Percentiles rank a stretch among this genome's conserved stretches.
Evolutionary conservation across 179 eudicot species (phyloP).

Genomic region (Heliamphora pulchella): DNA sequence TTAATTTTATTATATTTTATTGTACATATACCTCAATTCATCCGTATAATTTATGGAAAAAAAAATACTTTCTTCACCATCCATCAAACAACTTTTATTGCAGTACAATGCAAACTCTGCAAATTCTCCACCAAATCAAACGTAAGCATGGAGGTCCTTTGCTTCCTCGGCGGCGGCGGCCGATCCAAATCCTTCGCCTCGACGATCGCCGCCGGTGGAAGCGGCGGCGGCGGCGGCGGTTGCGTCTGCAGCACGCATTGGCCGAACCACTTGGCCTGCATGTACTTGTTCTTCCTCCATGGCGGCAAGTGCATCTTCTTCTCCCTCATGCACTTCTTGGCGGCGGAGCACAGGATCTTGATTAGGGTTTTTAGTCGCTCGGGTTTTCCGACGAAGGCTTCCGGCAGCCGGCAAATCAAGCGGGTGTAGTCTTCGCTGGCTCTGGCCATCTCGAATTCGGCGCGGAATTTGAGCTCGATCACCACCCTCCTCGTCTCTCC

Average conservation of each 20-base stretch:
- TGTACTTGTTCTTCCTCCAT: conserved; percentile 43
- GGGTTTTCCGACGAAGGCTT: conserved; percentile 29
- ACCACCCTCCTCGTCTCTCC: conserved; percentile 20
- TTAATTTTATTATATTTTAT: too few relatives aligned
- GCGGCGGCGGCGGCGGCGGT: too few relatives aligned
- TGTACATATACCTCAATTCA: too few relatives aligned
- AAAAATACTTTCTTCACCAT: too few relatives aligned
- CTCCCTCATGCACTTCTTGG: conserved; percentile 34
- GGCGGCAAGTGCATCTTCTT: conserved; percentile 37
- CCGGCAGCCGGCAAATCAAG: conserved; percentile 24
- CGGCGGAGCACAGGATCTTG: conserved; percentile 23
- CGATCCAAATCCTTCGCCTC: too few relatives aligned
- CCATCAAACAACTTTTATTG: conserved; percentile 11
- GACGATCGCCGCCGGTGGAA: too few relatives aligned
- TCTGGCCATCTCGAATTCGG: conserved; percentile 31
- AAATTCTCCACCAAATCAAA: conserved; percentile 23
- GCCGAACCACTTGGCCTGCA: conserved; percentile 41
- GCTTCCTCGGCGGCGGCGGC: conserved; percentile 11
- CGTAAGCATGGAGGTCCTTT: conserved; percentile 29
- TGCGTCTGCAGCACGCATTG: conserved; percentile 7
- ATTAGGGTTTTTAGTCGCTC: conserved; percentile 24
- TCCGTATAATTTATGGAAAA: too few relatives aligned
- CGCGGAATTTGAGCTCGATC: conserved; percentile 26
- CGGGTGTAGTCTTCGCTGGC: conserved; percentile 28
- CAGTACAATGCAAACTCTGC: conserved; percentile 4